These are phyloP conservation scores for Elsinoe arachidis DNA, from an alignment of 2,329 filamentous ascomycete species.

Conservation along the genomic window DNA sequence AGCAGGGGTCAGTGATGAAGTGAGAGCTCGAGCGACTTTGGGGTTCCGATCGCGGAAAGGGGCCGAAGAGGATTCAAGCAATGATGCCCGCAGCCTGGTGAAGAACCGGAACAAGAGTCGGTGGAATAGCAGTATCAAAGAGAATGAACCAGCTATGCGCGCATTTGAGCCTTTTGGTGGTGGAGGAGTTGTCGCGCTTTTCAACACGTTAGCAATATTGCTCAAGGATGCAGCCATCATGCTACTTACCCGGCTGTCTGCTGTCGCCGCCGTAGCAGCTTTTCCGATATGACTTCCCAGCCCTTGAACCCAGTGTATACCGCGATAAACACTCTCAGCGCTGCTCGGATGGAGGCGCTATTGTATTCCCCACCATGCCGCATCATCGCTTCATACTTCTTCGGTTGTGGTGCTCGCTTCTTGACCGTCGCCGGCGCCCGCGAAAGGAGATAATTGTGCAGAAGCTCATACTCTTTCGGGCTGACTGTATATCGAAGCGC, in stretches of 20 bases:
- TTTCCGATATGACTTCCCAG: slow-evolving; percentile 36
- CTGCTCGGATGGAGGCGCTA: slow-evolving; percentile 38
- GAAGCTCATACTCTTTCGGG: slow-evolving; percentile 72
- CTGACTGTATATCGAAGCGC: slow-evolving; percentile 76
- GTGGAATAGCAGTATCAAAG: slow-evolving; percentile 79
- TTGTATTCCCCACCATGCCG: slow-evolving; percentile 37
- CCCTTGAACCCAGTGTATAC: slow-evolving; percentile 38
- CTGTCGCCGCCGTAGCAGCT: slow-evolving; percentile 20
- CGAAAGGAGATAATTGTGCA: slow-evolving; percentile 76
- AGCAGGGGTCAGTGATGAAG: slow-evolving; percentile 75
- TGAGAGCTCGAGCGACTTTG: slow-evolving; percentile 62
- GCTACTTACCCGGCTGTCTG: background rate
- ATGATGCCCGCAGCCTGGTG: slow-evolving; percentile 63
- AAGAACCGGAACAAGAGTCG: slow-evolving; percentile 87
- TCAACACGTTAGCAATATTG: background rate
- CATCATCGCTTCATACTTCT: slow-evolving; percentile 43
- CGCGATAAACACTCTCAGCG: slow-evolving; percentile 36
- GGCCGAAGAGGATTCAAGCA: slow-evolving; percentile 66
- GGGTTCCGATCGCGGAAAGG: slow-evolving; percentile 81
- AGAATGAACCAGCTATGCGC: slow-evolving; percentile 72
- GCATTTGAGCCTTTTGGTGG: slow-evolving; percentile 46
- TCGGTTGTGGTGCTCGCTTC: slow-evolving; percentile 44
- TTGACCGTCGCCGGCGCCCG: slow-evolving; percentile 52
- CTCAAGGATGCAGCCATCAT: background rate
- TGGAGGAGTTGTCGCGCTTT: slow-evolving; percentile 3